Conservation (phyloP, 192 early-diverging fungal species). For the Haplosporangium gracile region DNA sequence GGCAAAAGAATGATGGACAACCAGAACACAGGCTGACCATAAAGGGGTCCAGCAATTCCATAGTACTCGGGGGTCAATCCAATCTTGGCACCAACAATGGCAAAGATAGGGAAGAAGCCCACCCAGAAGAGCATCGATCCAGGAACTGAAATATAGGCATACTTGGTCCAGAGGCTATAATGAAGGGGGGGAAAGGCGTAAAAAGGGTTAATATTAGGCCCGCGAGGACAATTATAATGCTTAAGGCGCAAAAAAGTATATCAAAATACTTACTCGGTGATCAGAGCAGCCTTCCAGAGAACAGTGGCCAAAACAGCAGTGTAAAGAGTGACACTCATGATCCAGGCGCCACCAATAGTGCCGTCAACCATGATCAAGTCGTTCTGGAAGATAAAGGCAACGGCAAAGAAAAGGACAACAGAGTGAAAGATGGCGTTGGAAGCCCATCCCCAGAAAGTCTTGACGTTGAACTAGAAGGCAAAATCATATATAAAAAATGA, state of each 20-base stretch:
- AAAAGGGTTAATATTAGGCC: not conserved
- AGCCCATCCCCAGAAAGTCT: slow-evolving; percentile 93
- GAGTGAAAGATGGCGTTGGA: slow-evolving; percentile 95
- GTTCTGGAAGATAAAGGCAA: slow-evolving; percentile 69
- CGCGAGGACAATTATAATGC: not conserved
- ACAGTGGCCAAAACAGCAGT: slow-evolving; percentile 91
- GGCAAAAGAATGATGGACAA: slow-evolving; percentile 89
- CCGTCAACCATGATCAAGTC: slow-evolving; percentile 81
- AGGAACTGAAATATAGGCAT: slow-evolving; percentile 90
- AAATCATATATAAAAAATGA: not conserved
- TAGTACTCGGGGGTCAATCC: slow-evolving; percentile 79
- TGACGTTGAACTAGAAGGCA: slow-evolving; percentile 77
- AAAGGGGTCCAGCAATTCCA: slow-evolving; percentile 76
- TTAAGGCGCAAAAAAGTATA: not conserved
- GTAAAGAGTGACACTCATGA: slow-evolving; percentile 91
- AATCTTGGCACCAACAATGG: slow-evolving; percentile 77
- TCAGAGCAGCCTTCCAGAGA: slow-evolving; percentile 91
- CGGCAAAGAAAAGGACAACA: slow-evolving; percentile 63
- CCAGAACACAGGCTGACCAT: slow-evolving; percentile 86
- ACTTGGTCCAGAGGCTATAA: slow-evolving; percentile 91
- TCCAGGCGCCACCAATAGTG: slow-evolving; percentile 86
- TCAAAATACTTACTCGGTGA: slow-evolving; percentile 73
- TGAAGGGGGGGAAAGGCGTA: not conserved
- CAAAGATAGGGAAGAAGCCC: slow-evolving; percentile 87
- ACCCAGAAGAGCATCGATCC: slow-evolving; percentile 95